Base-by-base conservation (phyloP, 2,329 filamentous ascomycete species). In the Pseudogymnoascus sp. region DNA sequence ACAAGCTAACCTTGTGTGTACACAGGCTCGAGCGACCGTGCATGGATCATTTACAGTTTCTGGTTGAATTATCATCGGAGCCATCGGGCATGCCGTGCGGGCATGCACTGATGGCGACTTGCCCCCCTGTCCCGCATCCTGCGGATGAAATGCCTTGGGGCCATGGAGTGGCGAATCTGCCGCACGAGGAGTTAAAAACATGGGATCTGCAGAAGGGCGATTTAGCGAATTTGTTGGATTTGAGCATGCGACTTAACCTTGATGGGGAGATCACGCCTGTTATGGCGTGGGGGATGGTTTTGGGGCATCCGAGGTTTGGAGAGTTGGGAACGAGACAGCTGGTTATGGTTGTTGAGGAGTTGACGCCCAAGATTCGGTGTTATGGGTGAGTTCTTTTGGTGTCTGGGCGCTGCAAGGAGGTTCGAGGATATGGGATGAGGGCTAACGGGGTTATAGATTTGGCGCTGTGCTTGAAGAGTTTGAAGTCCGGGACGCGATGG, bases 221-320 rank as follows among this genome's bases (percentile, higher is more conserved):
- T 71, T 81, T 99, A 60, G 79, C 87, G 61, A 96, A 89, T 62
- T 80, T 97, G 62, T 83, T 97, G 65, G 89, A 96, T 72, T 82
- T 97, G 63, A 96, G 91, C 77, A 84, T 87, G 69, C 86, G 87
- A 69, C 81, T 97, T 26, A 87, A 95, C 69, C 84, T 95, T 1
- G 90, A 95, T 66, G 91, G 91, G 62, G 91, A 96, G 76, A 90
- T 97, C 71, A 97, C 93, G 17, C 95, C 95, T 0, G 90, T 97
- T 68, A 96, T 96, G 91, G 93, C 93, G 0, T 93, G 95, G 86
- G 89, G 91, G 60, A 89, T 90, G 77, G 82, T 97, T 60, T 79
- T 91, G 66, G 82, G 81, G 53, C 87, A 95, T 75, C 84, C 88
- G 38, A 81, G 88, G 66, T 86, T 93, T 67, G 73, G 74, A 4